Evolutionary conservation across 2,329 filamentous ascomycete species (phyloP), one percentile per base, ranked within the genome.

Genomic region (Fusarium sublunatum): DNA sequence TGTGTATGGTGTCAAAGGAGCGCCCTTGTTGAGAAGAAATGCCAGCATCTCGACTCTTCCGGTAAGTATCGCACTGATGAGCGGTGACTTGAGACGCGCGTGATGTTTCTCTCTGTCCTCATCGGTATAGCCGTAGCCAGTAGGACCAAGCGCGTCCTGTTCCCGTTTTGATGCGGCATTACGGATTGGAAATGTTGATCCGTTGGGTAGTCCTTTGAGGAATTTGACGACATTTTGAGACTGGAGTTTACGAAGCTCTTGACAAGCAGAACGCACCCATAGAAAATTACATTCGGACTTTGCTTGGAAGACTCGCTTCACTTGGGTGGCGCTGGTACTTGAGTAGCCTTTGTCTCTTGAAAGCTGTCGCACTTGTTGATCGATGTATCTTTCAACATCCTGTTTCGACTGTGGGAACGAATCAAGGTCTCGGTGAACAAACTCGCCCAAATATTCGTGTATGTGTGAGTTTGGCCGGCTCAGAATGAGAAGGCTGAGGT

Each of bases 221-320:
- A 34, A 36, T 41, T 54, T 34, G 25, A 70, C 44, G 15, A 63
- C 67, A 25, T 72, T 47, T 24, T 70, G 69, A 6, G 65, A 66
- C 24, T 52, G 48, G 25, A 61, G 35, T 10, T 43, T 32, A 15
- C 63, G 54, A 2, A 72, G 58, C 26, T 67, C 66, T 39, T 59
- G 39, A 26, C 69, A 68, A 11, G 65, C 68, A 24, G 65, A 59
- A 26, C 65, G 64, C 22, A 70, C 50, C 68, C 67, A 72, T 11
- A 72, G 54, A 22, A 72, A 72, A 11, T 55, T 72, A 8, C 62
- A 59, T 41, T 64, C 62, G 6, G 64, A 62, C 35, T 67, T 72
- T 12, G 58, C 41, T 36, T 50, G 41, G 7, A 72, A 66, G 6
- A 65, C 58, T 8, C 59, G 35, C 6, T 41, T 53, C 11, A 70